Percentiles rank a stretch among this genome's conserved stretches.
phyloP scores from a whole-genome alignment of 2,329 filamentous ascomycete species.

The Paraphaeosphaeria sporulosa region DNA sequence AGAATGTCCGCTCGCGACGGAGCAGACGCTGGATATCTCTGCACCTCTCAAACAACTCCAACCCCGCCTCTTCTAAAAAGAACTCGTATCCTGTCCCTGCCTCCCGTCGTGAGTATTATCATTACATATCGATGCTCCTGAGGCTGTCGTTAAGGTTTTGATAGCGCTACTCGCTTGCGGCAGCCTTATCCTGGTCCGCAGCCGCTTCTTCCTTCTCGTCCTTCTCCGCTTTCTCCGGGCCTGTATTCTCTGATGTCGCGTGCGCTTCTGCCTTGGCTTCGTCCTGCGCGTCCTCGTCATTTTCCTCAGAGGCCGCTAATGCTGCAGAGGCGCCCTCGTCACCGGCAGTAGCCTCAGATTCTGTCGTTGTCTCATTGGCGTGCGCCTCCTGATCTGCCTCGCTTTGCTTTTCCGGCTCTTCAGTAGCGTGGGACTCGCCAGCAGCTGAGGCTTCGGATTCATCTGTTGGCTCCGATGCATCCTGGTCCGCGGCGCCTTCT shows the following conservation, averaged over 20 bases:
- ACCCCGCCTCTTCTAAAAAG: not conserved
- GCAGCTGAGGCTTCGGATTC: constrained; percentile 9
- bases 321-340: constrained; percentile 8
- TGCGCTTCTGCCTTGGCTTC: constrained; percentile 15
- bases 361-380: constrained; percentile 19
- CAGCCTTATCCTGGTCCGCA: constrained; percentile 15
- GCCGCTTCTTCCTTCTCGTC: constrained; percentile 13
- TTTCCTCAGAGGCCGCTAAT: not conserved
- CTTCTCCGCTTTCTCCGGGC: constrained; percentile 28
- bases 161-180: constrained; percentile 13
- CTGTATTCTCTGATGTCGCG: constrained; percentile 11
- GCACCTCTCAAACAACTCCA: not conserved
- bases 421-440: constrained; percentile 20
- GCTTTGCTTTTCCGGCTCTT: constrained; percentile 29
- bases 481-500: constrained; percentile 29
- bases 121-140: constrained; percentile 10
- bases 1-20: not conserved
- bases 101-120: constrained; percentile 4
- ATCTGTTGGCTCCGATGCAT: constrained; percentile 20
- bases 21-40: constrained; percentile 10
- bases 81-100: not conserved
- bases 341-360: constrained; percentile 11
- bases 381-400: constrained; percentile 21
- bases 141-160: constrained; percentile 1
- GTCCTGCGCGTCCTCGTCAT: constrained; percentile 13